A percentile compares a stretch with the other conserved stretches of the same genome.
phyloP scores from a whole-genome alignment of 768 basidiomycete species.

The Termitomyces bulborhizus region DNA sequence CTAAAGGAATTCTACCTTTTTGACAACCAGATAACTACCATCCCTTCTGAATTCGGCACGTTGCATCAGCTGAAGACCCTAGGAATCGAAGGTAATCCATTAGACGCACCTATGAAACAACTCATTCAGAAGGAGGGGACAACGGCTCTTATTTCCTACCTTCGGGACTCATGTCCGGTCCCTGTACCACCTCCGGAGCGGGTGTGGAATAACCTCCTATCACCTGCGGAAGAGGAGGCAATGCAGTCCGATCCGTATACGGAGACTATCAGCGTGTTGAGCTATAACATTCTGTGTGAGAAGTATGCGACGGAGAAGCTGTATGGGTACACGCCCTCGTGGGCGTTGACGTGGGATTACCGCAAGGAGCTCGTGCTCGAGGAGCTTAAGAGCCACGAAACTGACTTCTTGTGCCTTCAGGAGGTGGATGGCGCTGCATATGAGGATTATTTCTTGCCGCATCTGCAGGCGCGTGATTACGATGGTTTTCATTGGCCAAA shows the following conservation, averaged over 20 bases:
- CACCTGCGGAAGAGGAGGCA: conserved; percentile 52
- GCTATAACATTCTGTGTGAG: conserved; percentile 95
- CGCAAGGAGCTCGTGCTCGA: conserved; percentile 83
- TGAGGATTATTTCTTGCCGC: conserved; percentile 82
- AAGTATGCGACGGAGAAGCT: conserved; percentile 80
- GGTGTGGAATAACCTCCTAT: conserved; percentile 61
- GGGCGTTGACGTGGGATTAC: conserved; percentile 96
- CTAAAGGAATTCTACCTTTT: conserved; percentile 92
- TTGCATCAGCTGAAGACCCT: conserved; percentile 89
- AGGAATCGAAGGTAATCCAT: conserved; percentile 95
- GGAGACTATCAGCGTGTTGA: conserved; percentile 77
- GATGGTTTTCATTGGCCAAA: conserved; percentile 92
- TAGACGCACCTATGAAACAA: conserved; percentile 69
- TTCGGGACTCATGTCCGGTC: conserved; percentile 91
- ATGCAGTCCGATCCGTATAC: conserved; percentile 54
- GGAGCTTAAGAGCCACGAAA: conserved; percentile 73
- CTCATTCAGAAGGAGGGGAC: conserved; percentile 97
- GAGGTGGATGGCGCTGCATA: conserved; percentile 93
- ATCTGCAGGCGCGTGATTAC: conserved; percentile 71
- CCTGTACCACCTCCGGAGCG: conserved; percentile 79
- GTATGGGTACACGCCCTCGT: conserved; percentile 95
- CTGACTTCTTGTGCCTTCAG: conserved; percentile 92
- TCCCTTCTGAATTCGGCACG: conserved; percentile 85
- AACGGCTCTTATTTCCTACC: conserved; percentile 73
- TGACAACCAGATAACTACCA: conserved; percentile 84